Evolutionary conservation across 495 filamentous ascomycete species (phyloP), one percentile per base, ranked within the genome.

Genomic region (Neurospora sp.): DNA sequence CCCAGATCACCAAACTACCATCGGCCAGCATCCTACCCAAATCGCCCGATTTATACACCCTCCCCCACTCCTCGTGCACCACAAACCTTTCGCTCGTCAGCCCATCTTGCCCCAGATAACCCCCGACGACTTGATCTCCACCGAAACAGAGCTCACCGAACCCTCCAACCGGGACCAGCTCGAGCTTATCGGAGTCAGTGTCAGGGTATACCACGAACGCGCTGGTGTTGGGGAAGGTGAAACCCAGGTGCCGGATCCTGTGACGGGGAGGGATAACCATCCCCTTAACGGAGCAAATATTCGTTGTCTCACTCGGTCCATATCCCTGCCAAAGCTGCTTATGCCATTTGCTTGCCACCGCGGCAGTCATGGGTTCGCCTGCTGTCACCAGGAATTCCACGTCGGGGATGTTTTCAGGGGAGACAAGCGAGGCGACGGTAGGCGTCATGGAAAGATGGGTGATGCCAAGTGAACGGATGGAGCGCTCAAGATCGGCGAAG

Each of bases 91-190:
- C 78, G 0, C 81, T 77, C 2, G 87, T 90, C 39, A 91, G 80
- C 4, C 86, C 84, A 2, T 84, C 82, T 77, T 84, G 83, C 69
- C 87, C 85, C 41, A 94, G 82, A 77, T 95, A 95, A 6, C 91
- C 92, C n/a, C 86, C 84, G 70, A 88, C 90, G 40, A 94, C 86
- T 82, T 95, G 92, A 66, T 90, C 88, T 1, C 93, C 93, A n/a
- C 92, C 93, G 79, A 94, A 94, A 75, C 89, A 93, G n/a, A 95
- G 80, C 79, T 95, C 92, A 20, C 93, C 93, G 46, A 92, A 80
- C 69, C 86, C 89, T n/a, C 93, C 93, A 0, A 85, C 75, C 0
- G 91, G 92, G 9, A 92, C 78, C 3, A 89, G 41, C 5, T 80
- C 74, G 6, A 66, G 54, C 27, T 66, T 35, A 35, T 37, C 54